These are phyloP conservation scores for Curvularia eragrostidis DNA, from an alignment of 2,329 filamentous ascomycete species.

Conservation along the genomic window DNA sequence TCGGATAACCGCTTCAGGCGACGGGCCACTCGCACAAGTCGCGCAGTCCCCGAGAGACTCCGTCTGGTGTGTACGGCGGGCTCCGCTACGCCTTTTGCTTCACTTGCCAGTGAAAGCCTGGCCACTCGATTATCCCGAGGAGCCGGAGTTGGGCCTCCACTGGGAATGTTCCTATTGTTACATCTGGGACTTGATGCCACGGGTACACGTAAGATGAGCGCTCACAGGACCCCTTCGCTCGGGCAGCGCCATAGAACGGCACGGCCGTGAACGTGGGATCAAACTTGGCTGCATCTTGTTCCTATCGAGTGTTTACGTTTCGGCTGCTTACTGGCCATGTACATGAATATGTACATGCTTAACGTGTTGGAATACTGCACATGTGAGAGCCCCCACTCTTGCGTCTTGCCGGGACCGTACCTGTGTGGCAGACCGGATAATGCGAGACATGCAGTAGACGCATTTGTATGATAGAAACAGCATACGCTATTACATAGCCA, in stretches of 20 bases:
- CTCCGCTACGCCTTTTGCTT: neutral
- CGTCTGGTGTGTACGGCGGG: neutral
- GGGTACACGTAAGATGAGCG: neutral
- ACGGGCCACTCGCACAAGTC: conserved; percentile 9
- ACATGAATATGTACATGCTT: neutral
- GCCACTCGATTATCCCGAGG: neutral
- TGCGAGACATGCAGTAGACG: neutral
- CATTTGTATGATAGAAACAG: neutral
- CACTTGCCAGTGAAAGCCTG: neutral
- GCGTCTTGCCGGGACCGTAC: neutral
- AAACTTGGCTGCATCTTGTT: neutral
- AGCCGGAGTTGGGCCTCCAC: neutral
- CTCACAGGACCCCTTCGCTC: neutral
- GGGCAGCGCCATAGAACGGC: conserved; percentile 1
- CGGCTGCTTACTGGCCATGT: conserved; percentile 1
- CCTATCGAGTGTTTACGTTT: conserved; percentile 3
- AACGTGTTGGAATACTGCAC: neutral
- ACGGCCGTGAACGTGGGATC: conserved; percentile 5
- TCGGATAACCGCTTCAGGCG: conserved; percentile 10
- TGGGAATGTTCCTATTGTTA: neutral
- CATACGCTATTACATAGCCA: neutral
- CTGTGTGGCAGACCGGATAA: neutral
- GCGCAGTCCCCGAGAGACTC: conserved; percentile 8
- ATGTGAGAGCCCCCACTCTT: conserved; percentile 2
- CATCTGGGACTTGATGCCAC: neutral